Evolutionary conservation across 129 eudicot species (phyloP).

Genomic region (Chrysanthemum makinoi): DNA sequence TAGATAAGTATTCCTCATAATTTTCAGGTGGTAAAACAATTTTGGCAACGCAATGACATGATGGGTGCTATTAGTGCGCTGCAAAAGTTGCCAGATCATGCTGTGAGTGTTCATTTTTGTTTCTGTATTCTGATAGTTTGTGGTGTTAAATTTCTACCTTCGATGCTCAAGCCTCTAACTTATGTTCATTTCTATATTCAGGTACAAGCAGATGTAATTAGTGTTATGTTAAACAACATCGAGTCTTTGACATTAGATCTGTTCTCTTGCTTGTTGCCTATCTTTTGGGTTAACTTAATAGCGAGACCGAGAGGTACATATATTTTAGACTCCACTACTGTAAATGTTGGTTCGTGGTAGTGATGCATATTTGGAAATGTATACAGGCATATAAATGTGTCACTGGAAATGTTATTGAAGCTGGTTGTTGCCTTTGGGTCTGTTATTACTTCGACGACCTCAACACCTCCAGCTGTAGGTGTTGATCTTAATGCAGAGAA

Average conservation of each 20-base stretch:
- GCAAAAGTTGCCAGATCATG: slow-evolving; percentile 81
- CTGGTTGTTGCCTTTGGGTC: slow-evolving; percentile 80
- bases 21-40: too few species aligned
- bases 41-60: too few species aligned
- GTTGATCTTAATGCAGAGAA: slow-evolving; percentile 89
- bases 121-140: slow-evolving; percentile 2
- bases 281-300: too few species aligned
- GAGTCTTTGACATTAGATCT: slow-evolving; percentile 29
- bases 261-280: too few species aligned
- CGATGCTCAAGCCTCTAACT: neutral
- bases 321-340: neutral
- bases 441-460: slow-evolving; percentile 58
- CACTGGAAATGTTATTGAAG: slow-evolving; percentile 83
- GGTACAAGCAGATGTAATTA: slow-evolving; percentile 91
- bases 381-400: slow-evolving; percentile 72
- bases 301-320: slow-evolving; percentile 59
- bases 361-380: slow-evolving; percentile 12
- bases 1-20: neutral
- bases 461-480: slow-evolving; percentile 80
- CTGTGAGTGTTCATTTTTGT: slow-evolving; percentile 49
- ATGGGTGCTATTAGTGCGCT: too few species aligned
- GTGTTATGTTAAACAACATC: slow-evolving; percentile 62
- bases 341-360: neutral
- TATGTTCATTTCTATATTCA: slow-evolving; percentile 25
- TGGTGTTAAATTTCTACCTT: neutral